Conservation (phyloP, 176 grass and related monocot genomes). For the Dendrocalamus sinicus region DNA sequence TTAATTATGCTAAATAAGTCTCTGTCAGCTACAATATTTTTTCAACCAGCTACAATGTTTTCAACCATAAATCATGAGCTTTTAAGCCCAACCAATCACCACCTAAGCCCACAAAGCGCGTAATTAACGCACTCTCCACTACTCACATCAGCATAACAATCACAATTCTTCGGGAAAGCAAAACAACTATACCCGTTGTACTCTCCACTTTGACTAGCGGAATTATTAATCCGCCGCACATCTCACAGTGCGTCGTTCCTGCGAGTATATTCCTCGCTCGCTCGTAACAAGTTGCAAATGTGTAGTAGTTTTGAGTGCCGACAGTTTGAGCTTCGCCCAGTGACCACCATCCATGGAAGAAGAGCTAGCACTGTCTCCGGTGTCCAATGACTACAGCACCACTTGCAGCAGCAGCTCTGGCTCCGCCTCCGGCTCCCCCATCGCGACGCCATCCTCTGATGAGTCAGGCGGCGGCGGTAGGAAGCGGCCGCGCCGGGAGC, state of each 20-base stretch:
- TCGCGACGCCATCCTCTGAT: not conserved
- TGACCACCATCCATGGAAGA: conserved; percentile 35
- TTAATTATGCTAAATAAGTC: too few species aligned
- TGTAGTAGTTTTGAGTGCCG: not conserved
- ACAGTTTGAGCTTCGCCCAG: not conserved
- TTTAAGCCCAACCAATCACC: too few species aligned
- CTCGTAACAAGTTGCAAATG: conserved; percentile 2
- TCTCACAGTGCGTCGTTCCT: not conserved
- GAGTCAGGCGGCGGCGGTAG: conserved; percentile 29
- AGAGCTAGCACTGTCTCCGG: conserved; percentile 37
- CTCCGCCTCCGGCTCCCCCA: not conserved
- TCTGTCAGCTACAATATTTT: too few species aligned
- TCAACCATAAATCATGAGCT: too few species aligned
- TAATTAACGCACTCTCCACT: not conserved
- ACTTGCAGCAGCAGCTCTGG: not conserved
- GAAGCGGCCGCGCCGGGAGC: conserved; percentile 62
- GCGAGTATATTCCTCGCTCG: conserved; percentile 36
- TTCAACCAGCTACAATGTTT: too few species aligned
- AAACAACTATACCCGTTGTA: conserved; percentile 21
- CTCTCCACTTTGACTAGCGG: not conserved
- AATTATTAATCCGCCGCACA: not conserved
- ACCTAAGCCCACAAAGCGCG: conserved; percentile 13
- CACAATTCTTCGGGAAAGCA: conserved; percentile 38
- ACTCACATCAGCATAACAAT: conserved; percentile 21
- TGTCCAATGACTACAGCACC: not conserved